These are phyloP conservation scores for Tilletia setariae DNA, from an alignment of 1,284 basidiomycete genomes.

Conservation along the genomic window DNA sequence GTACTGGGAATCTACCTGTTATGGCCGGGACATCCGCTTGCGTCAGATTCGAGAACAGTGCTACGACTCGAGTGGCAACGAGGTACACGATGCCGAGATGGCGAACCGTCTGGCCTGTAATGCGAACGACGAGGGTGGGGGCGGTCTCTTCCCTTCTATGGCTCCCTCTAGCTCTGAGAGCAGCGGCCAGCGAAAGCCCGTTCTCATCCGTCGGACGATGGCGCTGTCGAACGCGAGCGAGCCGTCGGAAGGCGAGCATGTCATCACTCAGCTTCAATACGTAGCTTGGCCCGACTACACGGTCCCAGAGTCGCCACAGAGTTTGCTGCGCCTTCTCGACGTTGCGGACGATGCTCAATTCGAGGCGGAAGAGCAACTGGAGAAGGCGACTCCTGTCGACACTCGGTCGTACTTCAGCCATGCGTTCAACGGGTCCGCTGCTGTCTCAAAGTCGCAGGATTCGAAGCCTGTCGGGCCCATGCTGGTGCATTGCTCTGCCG, in stretches of 20 bases:
- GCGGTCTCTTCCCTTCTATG: constrained; percentile 33
- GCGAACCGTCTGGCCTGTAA: constrained; percentile 8
- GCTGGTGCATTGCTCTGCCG: constrained; percentile 53
- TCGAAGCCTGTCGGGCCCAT: constrained; percentile 33
- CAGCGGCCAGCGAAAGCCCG: constrained; percentile 18
- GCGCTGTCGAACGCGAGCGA: constrained; percentile 27
- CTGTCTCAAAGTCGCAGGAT: background rate
- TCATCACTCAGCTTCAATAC: constrained; percentile 42
- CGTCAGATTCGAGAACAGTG: constrained; percentile 35
- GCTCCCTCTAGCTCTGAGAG: background rate
- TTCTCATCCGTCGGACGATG: constrained; percentile 38
- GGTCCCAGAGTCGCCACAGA: constrained; percentile 42
- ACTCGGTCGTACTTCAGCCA: background rate
- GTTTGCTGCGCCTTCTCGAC: constrained; percentile 40
- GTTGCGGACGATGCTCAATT: constrained; percentile 35
- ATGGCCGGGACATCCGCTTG: constrained; percentile 61
- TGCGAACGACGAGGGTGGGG: constrained; percentile 21
- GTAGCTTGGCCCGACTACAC: constrained; percentile 53
- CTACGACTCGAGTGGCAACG: constrained; percentile 19
- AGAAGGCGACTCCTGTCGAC: background rate
- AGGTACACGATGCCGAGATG: constrained; percentile 19
- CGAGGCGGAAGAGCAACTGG: constrained; percentile 29
- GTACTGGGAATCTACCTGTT: constrained; percentile 76
- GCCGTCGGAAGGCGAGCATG: constrained; percentile 18
- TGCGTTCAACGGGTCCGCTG: background rate